phyloP scores from a whole-genome alignment of 495 filamentous ascomycete species.

The Staphylotrichum tortipilum region DNA sequence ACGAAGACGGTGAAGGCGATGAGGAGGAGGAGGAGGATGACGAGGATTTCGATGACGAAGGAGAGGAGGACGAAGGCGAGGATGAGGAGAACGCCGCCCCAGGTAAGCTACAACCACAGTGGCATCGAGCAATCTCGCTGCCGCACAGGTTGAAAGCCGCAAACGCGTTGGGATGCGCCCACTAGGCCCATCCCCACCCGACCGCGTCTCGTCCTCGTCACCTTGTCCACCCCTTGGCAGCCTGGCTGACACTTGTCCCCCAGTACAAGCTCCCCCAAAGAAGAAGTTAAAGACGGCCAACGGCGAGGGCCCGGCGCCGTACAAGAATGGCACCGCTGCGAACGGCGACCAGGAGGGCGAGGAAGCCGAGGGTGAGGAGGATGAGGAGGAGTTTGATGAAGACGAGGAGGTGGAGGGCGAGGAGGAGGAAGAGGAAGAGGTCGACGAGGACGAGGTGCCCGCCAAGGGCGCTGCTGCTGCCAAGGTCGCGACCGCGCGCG shows the following conservation, averaged over 20 bases:
- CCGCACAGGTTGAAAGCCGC: no score
- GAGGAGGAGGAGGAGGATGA: conserved; percentile 32
- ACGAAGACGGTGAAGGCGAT: conserved; percentile 36
- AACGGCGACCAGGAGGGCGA: conserved; percentile 23
- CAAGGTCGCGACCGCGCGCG: conserved; percentile 18
- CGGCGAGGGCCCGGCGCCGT: conserved; percentile 20
- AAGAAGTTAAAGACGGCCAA: conserved; percentile 39
- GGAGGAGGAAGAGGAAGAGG: conserved; percentile 20
- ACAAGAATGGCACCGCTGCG: conserved; percentile 24
- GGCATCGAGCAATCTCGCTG: no score
- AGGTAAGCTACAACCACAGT: conserved; percentile 15
- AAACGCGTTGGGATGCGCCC: no score
- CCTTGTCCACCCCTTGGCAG: no score
- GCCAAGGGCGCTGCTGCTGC: conserved; percentile 29
- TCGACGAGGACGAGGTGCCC: conserved; percentile 23
- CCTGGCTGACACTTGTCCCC: background rate
- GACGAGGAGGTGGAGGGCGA: conserved; percentile 31
- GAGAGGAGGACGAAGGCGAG: conserved; percentile 23
- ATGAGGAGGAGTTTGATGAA: conserved; percentile 28
- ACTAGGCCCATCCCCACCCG: background rate
- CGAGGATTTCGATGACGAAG: conserved; percentile 28
- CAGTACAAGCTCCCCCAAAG: conserved; percentile 37
- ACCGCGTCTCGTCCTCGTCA: no score
- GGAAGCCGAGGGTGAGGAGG: conserved; percentile 25
- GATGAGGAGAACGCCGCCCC: conserved; percentile 20